Evolutionary conservation across 345 rosid species (phyloP), one percentile per base, ranked within the genome.

Genomic region (Brassica nigra): DNA sequence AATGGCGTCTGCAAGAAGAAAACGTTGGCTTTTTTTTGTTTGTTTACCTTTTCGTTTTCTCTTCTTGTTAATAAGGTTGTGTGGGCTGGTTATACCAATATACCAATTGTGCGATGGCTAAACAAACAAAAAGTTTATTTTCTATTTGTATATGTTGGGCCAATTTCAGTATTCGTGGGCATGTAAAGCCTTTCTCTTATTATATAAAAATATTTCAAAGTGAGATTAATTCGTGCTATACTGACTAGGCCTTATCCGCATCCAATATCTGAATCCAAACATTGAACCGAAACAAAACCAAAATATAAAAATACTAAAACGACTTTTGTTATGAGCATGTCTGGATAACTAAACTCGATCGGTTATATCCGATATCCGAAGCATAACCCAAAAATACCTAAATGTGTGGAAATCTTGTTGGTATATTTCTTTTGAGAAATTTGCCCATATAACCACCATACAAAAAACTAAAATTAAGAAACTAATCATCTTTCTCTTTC

Each of bases 51-150:
- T 74, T 8, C 10, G 14, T n/a, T 6, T 23, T n/a, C 23, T 47
- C 49, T 68, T 74, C 36, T 61, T 28, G 66, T n/a, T 62, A 80
- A 73, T 67, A 73, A 74, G 47, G 65, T 31, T 52, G 11, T 79
- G 29, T 68, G 75, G 36, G 63, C 47, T 27, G 62, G 73, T 66
- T 65, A 28, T 28, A 64, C 71, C 47, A 71, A 77, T 8, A 61
- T 63, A 54, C 58, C 76, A 64, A 78, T 36, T 78, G 57, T 78
- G 58, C 39, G 15, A 78, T 27, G 30, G 30, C 37, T 14, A 36
- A 55, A 37, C 5, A 62, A 30, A 62, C 10, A 8, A 18, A 36
- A 36, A 66, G n/a, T 10, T 65, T 34, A 28, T 8, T 34, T 5
- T 28, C 49, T 65, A 65, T 34, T 3, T 5, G n/a, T n/a, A 15